Base-by-base conservation (phyloP, 495 filamentous ascomycete genomes). In the Penicillium parvum region DNA sequence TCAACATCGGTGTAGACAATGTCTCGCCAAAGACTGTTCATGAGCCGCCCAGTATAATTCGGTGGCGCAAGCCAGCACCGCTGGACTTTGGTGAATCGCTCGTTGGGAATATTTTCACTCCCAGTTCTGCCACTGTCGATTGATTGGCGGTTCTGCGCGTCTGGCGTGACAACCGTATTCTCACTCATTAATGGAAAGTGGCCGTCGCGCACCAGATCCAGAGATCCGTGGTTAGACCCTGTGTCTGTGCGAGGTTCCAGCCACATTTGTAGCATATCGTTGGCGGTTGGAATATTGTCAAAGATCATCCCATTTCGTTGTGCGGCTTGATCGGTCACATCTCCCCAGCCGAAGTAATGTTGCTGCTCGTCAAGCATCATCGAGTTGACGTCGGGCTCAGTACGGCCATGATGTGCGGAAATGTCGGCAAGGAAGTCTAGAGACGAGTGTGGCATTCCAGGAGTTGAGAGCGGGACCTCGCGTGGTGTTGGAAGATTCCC, bases 71-170 rank as follows among this genome's bases (percentile, higher is more conserved):
- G 48, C 74, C 74, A 77, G 47, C 63, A 74, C 28, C 67, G 64
- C 45, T 77, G 71, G 7, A 77, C 71, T 42, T 63, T 65, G 15
- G 61, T 51, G 36, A 77, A 77, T 1, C 74, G 55, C 46, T 77
- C 74, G 43, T 58, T 69, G 1, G 69, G 63, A 30, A 75, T 75
- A 43, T 65, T 53, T 11, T 57, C 45, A 32, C 53, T 51, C n/a
- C 58, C 48, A 5, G 62, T 55, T 47, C 66, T 63, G 36, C 61
- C 40, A 18, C 57, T 64, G 12, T 66, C 64, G 3, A 47, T 32
- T 4, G 53, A 56, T 25, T 60, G 50, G 19, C 57, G 54, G 42
- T 32, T 34, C 20, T 61, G 57, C 19, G 49, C 50, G 36, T 54
- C 56, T 17, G 58, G 42, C 7, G 60, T 40, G 17, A 59, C 22